Evolutionary conservation across 2,329 filamentous ascomycete species (phyloP).

Genomic region (Phoma sp.): DNA sequence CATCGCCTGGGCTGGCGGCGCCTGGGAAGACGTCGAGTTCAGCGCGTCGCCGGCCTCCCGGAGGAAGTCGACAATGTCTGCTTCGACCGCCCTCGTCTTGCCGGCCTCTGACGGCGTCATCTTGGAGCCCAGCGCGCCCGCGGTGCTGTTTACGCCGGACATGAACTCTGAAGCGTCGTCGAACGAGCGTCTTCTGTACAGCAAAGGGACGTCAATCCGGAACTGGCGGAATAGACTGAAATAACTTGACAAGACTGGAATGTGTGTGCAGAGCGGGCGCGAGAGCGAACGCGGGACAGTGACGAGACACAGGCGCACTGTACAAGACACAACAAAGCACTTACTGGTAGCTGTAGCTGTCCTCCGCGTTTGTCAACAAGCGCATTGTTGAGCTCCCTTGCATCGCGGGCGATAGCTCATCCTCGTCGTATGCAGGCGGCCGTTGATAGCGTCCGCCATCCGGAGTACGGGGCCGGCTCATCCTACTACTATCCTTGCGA

Average conservation of each 20-base stretch:
- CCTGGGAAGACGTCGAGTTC: slow-evolving; percentile 15
- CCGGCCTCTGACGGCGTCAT: slow-evolving; percentile 35
- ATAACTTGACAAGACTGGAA: slow-evolving; percentile 4
- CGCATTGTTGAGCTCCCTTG: slow-evolving; percentile 57
- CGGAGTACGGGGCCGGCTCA: slow-evolving; percentile 46
- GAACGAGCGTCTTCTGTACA: slow-evolving; percentile 34
- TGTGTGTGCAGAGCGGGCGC: slow-evolving; percentile 20
- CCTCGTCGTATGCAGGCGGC: slow-evolving; percentile 55
- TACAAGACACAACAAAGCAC: slow-evolving; percentile 35
- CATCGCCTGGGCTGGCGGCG: slow-evolving; percentile 10
- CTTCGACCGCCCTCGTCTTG: slow-evolving; percentile 42
- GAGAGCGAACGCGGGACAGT: too few relatives aligned
- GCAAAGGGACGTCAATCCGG: slow-evolving; percentile 22
- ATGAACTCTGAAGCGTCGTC: slow-evolving; percentile 41
- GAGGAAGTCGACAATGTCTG: slow-evolving; percentile 53
- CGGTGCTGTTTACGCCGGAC: slow-evolving; percentile 41
- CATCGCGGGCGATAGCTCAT: slow-evolving; percentile 39
- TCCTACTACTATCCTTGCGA: slow-evolving; percentile 20
- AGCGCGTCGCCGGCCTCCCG: slow-evolving; percentile 49
- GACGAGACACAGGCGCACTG: slow-evolving; percentile 8
- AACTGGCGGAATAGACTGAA: slow-evolving; percentile 17
- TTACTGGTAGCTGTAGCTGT: slow-evolving; percentile 48
- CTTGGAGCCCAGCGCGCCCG: slow-evolving; percentile 40
- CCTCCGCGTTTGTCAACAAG: slow-evolving; percentile 55
- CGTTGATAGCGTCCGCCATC: slow-evolving; percentile 45